These are phyloP conservation scores for Wickerhamiella pararugosa DNA, from an alignment of 1,139 yeast species.

Conservation along the genomic window DNA sequence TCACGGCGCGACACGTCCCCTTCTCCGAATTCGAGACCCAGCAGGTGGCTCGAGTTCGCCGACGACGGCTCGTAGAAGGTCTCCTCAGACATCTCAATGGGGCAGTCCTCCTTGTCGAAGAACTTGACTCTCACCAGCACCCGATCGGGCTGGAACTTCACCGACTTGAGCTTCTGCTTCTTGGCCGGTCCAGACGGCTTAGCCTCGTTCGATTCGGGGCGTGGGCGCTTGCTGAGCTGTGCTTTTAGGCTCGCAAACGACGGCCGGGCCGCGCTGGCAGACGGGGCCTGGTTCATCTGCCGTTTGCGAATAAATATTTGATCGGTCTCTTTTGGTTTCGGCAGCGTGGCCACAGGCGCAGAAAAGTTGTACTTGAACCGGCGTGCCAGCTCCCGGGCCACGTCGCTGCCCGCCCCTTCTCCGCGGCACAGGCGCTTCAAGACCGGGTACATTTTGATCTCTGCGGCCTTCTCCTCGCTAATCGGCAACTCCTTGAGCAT, in stretches of 20 bases:
- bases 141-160: neutral
- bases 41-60: too few species aligned
- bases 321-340: too few species aligned
- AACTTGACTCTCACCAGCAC: too few species aligned
- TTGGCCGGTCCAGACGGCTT: conserved; percentile 6
- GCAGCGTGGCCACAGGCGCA: too few species aligned
- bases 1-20: too few species aligned
- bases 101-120: too few species aligned
- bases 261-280: too few species aligned
- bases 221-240: neutral
- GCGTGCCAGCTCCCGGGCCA: neutral
- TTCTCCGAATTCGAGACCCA: too few species aligned
- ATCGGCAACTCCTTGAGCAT: conserved; percentile 8
- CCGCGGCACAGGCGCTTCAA: neutral
- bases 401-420: neutral
- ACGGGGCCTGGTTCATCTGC: too few species aligned
- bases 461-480: conserved; percentile 7
- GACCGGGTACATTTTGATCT: conserved; percentile 9
- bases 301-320: too few species aligned
- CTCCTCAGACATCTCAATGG: too few species aligned
- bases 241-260: neutral
- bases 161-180: neutral
- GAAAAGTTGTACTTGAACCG: neutral
- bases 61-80: too few species aligned
- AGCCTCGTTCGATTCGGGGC: conserved; percentile 1